Evolutionary conservation across 345 rosid genomes (phyloP).

Genomic region (Draba incana): DNA sequence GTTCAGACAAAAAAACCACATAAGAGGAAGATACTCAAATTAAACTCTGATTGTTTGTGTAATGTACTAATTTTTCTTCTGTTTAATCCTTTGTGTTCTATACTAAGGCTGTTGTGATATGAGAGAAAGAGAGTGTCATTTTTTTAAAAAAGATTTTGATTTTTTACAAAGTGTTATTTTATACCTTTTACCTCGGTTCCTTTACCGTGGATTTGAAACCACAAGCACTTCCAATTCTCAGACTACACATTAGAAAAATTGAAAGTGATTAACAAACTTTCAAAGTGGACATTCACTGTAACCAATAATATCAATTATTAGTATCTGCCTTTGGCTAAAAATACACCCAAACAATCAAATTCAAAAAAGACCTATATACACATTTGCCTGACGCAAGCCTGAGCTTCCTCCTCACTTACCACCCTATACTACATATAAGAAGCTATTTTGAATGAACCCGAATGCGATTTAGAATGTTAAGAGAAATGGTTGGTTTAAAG

Average conservation of each 20-base stretch:
- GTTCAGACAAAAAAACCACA: conserved; percentile 30
- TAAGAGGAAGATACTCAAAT: conserved; percentile 34
- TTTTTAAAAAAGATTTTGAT: not conserved
- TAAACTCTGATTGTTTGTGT: conserved; percentile 32
- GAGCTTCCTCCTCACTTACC: not conserved
- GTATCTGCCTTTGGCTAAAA: not conserved
- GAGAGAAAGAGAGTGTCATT: conserved; percentile 32
- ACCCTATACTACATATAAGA: not conserved
- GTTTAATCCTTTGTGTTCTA: conserved; percentile 28
- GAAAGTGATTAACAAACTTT: too few relatives aligned
- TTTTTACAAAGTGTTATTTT: not conserved
- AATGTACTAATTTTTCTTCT: conserved; percentile 16
- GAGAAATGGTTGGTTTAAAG: not conserved
- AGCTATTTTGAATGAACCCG: not conserved
- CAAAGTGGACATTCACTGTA: not conserved
- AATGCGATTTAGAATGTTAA: not conserved
- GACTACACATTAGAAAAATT: too few relatives aligned
- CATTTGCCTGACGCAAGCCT: conserved; percentile 17
- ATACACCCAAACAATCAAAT: not conserved
- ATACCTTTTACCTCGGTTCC: not conserved
- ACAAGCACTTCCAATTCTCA: not conserved
- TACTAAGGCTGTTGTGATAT: conserved; percentile 34
- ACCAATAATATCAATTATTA: not conserved
- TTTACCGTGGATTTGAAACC: not conserved
- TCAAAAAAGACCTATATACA: not conserved